phyloP scores from a whole-genome alignment of 140 eudicot species.

The Stevia rebaudiana region DNA sequence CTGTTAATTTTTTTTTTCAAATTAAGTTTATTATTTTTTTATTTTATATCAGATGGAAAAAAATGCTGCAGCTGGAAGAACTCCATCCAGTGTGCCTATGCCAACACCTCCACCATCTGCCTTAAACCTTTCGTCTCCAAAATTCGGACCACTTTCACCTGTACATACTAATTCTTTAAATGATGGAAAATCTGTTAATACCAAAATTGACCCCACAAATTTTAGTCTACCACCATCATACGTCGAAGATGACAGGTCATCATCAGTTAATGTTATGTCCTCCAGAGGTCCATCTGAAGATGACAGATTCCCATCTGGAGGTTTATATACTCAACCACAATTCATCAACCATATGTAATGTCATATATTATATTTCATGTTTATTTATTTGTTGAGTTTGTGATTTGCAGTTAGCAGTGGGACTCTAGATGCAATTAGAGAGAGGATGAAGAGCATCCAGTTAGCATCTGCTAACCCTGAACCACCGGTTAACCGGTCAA shows the following conservation, averaged over 20 bases:
- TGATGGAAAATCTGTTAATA: conserved; percentile 47
- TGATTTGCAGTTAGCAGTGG: conserved; percentile 61
- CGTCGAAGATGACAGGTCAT: conserved; percentile 51
- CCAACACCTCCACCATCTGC: conserved; percentile 93
- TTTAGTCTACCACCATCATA: conserved; percentile 83
- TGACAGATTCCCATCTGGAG: conserved; percentile 81
- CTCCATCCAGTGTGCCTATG: conserved; percentile 85
- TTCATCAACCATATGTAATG: not conserved
- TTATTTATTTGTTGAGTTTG: not conserved
- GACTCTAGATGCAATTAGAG: conserved; percentile 83
- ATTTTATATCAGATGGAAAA: conserved; percentile 74
- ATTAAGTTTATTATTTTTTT: not conserved
- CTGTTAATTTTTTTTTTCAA: not conserved
- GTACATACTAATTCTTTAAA: conserved; percentile 61
- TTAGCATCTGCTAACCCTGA: conserved; percentile 61
- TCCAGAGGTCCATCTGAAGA: conserved; percentile 54
- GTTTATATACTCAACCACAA: conserved; percentile 24
- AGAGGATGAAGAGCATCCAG: conserved; percentile 93
- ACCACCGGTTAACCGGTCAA: conserved; percentile 47
- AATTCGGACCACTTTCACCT: conserved; percentile 73
- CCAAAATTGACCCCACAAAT: conserved; percentile 58
- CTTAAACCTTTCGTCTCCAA: conserved; percentile 73
- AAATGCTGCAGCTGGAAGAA: conserved; percentile 97
- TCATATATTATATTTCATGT: no score
- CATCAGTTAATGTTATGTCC: no score